Percentiles rank a stretch among this genome's conserved stretches.
phyloP scores from a whole-genome alignment of 2,329 filamentous ascomycete species.

The Hypocreales sp. region DNA sequence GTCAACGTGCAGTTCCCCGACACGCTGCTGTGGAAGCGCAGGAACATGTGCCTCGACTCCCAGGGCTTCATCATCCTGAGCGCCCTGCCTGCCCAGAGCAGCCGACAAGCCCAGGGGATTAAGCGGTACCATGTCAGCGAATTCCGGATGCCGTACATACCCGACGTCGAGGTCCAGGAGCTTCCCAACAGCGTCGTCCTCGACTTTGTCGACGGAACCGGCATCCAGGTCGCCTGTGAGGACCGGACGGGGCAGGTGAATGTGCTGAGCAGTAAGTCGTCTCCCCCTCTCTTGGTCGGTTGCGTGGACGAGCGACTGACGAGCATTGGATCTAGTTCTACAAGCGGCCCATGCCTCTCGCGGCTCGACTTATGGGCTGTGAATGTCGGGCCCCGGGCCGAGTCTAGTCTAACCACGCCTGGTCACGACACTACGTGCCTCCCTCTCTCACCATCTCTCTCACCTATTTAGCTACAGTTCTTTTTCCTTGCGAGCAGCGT shows the following conservation, averaged over 20 bases:
- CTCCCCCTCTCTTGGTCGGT: too few relatives aligned
- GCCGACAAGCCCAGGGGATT: conserved; percentile 26
- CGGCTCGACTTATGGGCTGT: conserved; percentile 15
- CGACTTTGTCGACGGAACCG: conserved; percentile 44
- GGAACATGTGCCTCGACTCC: conserved; percentile 73
- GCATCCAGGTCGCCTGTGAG: conserved; percentile 48
- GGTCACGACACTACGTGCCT: too few relatives aligned
- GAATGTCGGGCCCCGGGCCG: conserved; percentile 4
- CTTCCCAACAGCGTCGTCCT: conserved; percentile 68
- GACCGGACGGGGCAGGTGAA: conserved; percentile 41
- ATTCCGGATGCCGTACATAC: conserved; percentile 63
- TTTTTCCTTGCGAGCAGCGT: too few relatives aligned
- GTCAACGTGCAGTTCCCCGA: conserved; percentile 97
- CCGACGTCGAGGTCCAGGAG: conserved; percentile 85
- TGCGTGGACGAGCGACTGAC: too few relatives aligned
- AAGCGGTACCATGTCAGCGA: conserved; percentile 80
- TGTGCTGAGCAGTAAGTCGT: conserved; percentile 35
- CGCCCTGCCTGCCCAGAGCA: conserved; percentile 38
- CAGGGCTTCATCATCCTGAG: conserved; percentile 73
- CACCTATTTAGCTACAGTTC: too few relatives aligned
- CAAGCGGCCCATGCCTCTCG: conserved; percentile 20
- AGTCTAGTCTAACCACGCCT: too few relatives aligned
- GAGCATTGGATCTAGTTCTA: conserved; percentile 12
- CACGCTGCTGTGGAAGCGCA: conserved; percentile 88
- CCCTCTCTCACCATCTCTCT: too few relatives aligned